Evolutionary conservation across 192 early-diverging fungal species (phyloP).

Genomic region (Dimargaris cristalligena): DNA sequence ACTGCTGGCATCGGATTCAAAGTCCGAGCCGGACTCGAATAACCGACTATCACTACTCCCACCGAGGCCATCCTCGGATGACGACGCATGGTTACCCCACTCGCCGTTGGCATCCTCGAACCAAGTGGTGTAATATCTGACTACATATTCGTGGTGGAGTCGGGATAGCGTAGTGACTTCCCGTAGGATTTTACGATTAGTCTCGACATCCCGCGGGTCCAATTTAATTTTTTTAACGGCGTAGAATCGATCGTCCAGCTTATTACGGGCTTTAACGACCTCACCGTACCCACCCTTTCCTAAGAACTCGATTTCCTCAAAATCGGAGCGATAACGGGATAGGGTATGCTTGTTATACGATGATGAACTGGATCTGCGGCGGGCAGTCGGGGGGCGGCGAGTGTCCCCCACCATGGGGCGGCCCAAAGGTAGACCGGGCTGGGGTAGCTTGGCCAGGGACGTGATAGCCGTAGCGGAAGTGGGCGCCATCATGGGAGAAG

Average conservation of each 20-base stretch:
- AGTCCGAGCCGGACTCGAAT: background rate
- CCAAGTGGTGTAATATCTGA: constrained; percentile 81
- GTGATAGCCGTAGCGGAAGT: background rate
- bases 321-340: constrained; percentile 55
- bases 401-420: too few relatives aligned
- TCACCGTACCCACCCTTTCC: constrained; percentile 82
- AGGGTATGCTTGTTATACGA: constrained; percentile 17
- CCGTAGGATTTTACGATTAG: constrained; percentile 65
- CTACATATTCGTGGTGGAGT: constrained; percentile 77
- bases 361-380: constrained; percentile 11
- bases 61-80: constrained; percentile 20
- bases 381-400: constrained; percentile 13
- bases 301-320: constrained; percentile 61
- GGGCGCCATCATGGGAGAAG: too few relatives aligned
- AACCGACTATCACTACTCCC: background rate
- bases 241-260: constrained; percentile 62
- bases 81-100: constrained; percentile 18
- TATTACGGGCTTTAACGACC: constrained; percentile 83
- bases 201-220: constrained; percentile 58
- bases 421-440: background rate
- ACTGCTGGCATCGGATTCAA: background rate
- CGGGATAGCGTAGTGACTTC: constrained; percentile 84
- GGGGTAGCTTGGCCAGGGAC: background rate
- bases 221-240: constrained; percentile 85
- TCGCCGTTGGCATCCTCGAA: constrained; percentile 46